Conservation (phyloP, 2,329 filamentous ascomycete species). For the Teratosphaeriaceae sp. region DNA sequence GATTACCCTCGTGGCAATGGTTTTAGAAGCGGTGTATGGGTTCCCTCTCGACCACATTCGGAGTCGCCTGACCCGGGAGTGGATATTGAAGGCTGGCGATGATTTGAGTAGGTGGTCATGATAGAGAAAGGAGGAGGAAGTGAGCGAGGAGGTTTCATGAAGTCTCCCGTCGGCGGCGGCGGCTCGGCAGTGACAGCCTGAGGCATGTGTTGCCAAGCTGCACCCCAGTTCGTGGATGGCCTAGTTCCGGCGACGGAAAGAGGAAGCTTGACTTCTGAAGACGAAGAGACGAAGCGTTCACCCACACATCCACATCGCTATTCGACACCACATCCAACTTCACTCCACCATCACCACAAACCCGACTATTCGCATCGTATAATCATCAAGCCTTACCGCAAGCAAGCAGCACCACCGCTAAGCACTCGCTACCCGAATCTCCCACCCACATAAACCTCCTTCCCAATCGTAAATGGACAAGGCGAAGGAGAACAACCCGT, state of each 20-base stretch:
- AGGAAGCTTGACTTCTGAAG: not conserved
- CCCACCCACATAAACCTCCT: not conserved
- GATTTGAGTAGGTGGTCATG: constrained; percentile 70
- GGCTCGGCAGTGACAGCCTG: not conserved
- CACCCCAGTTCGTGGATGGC: too few relatives aligned
- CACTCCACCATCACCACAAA: not conserved
- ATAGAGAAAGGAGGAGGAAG: constrained; percentile 33
- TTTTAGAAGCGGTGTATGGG: constrained; percentile 64
- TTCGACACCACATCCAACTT: not conserved
- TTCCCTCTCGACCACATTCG: constrained; percentile 65
- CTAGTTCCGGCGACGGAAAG: not conserved
- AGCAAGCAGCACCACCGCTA: too few relatives aligned
- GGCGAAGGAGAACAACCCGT: constrained; percentile 29
- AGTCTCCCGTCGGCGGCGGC: too few relatives aligned
- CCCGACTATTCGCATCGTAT: too few relatives aligned
- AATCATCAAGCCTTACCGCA: too few relatives aligned
- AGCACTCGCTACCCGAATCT: not conserved
- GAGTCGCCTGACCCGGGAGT: constrained; percentile 56
- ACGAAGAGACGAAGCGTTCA: too few relatives aligned
- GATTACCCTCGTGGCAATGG: constrained; percentile 67
- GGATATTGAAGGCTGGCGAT: constrained; percentile 46
- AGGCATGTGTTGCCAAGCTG: too few relatives aligned
- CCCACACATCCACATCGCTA: not conserved
- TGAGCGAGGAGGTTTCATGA: not conserved
- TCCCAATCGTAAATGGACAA: constrained; percentile 22